Evolutionary conservation across 495 filamentous ascomycete genomes (phyloP).

Genomic region (Xylaria grammica): DNA sequence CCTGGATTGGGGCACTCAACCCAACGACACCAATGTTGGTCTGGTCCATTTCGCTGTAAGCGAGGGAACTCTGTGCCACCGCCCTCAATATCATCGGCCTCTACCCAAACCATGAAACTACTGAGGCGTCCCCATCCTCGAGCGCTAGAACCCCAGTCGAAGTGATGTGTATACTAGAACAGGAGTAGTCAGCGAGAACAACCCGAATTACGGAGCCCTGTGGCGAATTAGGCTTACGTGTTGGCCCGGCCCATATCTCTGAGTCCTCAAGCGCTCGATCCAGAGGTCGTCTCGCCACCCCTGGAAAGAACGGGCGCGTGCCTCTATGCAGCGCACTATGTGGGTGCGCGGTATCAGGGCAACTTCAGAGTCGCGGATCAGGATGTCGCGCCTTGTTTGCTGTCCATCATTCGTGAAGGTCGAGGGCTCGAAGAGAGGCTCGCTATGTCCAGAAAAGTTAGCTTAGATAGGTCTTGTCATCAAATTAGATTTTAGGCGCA

Average conservation of each 20-base stretch:
- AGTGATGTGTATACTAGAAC: constrained; percentile 45
- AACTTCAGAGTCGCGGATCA: constrained; percentile 53
- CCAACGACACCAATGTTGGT: constrained; percentile 49
- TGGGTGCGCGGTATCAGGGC: constrained; percentile 50
- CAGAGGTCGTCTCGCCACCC: constrained; percentile 53
- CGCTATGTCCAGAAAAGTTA: constrained; percentile 31
- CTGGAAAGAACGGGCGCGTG: constrained; percentile 46
- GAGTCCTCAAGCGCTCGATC: constrained; percentile 50
- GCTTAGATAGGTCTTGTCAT: not conserved
- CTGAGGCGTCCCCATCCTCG: constrained; percentile 54
- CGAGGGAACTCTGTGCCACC: constrained; percentile 54
- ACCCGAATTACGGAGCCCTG: not conserved
- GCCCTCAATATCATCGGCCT: constrained; percentile 41
- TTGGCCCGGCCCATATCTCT: constrained; percentile 46
- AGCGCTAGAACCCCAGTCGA: constrained; percentile 49
- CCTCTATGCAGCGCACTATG: constrained; percentile 50
- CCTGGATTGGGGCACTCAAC: constrained; percentile 41
- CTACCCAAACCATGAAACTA: constrained; percentile 54
- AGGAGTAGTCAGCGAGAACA: not conserved
- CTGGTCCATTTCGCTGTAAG: constrained; percentile 31
- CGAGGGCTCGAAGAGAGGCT: constrained; percentile 48
- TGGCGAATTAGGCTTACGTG: constrained; percentile 29
- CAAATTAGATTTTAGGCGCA: not conserved
- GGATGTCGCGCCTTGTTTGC: constrained; percentile 36
- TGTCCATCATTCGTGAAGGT: constrained; percentile 49